Base-by-base conservation (phyloP, 2,329 filamentous ascomycete species). In the Xylariaceae sp. region DNA sequence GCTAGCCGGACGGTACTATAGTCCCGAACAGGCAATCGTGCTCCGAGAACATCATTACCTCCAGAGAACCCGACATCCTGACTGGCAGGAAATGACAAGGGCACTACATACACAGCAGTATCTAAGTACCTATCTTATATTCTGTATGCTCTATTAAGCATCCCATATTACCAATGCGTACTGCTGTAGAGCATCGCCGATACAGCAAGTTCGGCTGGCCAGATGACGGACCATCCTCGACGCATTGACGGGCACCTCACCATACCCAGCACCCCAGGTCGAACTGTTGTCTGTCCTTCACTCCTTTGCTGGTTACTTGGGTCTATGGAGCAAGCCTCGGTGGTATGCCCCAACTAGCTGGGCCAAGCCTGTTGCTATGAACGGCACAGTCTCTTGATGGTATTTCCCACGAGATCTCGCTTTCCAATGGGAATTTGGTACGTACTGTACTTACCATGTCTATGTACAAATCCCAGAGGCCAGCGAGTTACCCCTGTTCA, bases 281-380 rank as follows among this genome's bases (percentile, higher is more conserved):
- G n/a, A n/a, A n/a, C n/a, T n/a, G n/a, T n/a, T n/a, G n/a, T n/a
- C n/a, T n/a, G n/a, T n/a, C n/a, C n/a, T n/a, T n/a, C n/a, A n/a
- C n/a, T n/a, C n/a, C n/a, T n/a, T n/a, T n/a, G n/a, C n/a, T n/a
- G n/a, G n/a, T n/a, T n/a, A n/a, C n/a, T n/a, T n/a, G n/a, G n/a
- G n/a, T n/a, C n/a, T n/a, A n/a, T n/a, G 54, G 46, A 57, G 52
- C 57, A 57, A 66, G 64, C 61, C 59, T 52, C 51, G 50, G 46
- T 44, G 46, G 51, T 24, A 35, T 27, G 37, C 28, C n/a, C 21
- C 21, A 11, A 24, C 21, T 24, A 24, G 6, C 38, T 33, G 19
- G 27, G 34, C 28, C 51, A 47, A 54, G 52, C 50, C 54, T 56
- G 56, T 52, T 55, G 55, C 56, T 54, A 54, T 50, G 55, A 19